Evolutionary conservation across 345 rosid genomes (phyloP).

Genomic region (Gossypium raimondii): DNA sequence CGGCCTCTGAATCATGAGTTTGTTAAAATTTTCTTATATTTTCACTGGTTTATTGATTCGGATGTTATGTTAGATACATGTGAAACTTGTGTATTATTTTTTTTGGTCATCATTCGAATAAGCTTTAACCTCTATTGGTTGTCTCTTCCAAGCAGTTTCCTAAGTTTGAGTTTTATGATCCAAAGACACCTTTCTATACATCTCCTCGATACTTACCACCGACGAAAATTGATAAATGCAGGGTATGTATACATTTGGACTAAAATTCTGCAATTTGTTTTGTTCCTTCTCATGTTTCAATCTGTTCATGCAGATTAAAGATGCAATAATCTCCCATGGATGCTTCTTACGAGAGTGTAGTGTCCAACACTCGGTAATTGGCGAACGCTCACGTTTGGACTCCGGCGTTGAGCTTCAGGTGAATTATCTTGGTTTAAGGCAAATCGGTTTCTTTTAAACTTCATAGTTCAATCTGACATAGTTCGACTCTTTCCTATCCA

Average conservation of each 20-base stretch:
- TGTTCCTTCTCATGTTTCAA: slow-evolving; percentile 17
- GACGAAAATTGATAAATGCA: slow-evolving; percentile 77
- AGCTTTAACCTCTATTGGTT: neutral
- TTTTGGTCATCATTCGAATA: neutral
- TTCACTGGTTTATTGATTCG: neutral
- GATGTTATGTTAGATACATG: neutral
- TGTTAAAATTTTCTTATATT: neutral
- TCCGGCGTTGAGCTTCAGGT: slow-evolving; percentile 87
- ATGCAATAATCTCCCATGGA: slow-evolving; percentile 89
- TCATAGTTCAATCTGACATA: neutral
- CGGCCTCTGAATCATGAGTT: neutral
- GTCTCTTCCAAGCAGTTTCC: slow-evolving; percentile 51
- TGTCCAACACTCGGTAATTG: slow-evolving; percentile 70
- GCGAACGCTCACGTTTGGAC: slow-evolving; percentile 90
- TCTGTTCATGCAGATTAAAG: slow-evolving; percentile 48
- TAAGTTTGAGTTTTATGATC: slow-evolving; percentile 81
- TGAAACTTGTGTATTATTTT: neutral
- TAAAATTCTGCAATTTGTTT: neutral
- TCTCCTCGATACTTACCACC: slow-evolving; percentile 92
- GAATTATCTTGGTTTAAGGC: neutral
- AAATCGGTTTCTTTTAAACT: neutral
- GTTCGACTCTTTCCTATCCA: neutral
- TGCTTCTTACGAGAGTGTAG: slow-evolving; percentile 87
- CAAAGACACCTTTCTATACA: slow-evolving; percentile 82
- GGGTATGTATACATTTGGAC: slow-evolving; percentile 33